Evolutionary conservation across 2,329 filamentous ascomycete genomes (phyloP).

Genomic region (Macrophomina phaseolina): DNA sequence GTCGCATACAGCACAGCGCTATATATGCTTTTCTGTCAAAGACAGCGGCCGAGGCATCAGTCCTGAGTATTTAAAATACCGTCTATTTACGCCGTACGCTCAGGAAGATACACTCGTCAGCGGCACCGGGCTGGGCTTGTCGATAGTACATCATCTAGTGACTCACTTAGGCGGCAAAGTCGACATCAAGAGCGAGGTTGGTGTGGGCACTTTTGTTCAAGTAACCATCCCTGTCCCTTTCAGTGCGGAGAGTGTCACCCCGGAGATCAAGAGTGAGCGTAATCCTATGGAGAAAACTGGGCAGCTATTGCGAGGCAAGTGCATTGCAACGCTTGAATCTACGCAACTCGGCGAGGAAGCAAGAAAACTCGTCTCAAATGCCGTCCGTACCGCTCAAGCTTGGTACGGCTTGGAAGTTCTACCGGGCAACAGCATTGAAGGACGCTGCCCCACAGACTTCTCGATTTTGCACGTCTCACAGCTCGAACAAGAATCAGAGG

Average conservation of each 20-base stretch:
- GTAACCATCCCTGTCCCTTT: conserved; percentile 41
- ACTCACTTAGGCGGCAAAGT: conserved; percentile 45
- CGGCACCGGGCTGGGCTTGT: conserved; percentile 46
- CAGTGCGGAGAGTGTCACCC: conserved; percentile 35
- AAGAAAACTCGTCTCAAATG: not conserved
- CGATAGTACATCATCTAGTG: conserved; percentile 46
- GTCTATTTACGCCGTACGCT: conserved; percentile 47
- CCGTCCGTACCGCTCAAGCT: not conserved
- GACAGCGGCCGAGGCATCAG: conserved; percentile 49
- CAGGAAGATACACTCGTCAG: conserved; percentile 46
- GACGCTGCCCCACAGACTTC: not conserved
- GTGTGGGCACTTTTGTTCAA: conserved; percentile 44
- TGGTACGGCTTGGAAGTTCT: not conserved
- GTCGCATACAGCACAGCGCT: not conserved
- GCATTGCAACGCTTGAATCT: not conserved
- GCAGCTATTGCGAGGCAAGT: conserved; percentile 13
- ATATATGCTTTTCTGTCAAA: conserved; percentile 36
- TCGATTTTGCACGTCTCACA: not conserved
- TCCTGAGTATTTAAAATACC: conserved; percentile 44
- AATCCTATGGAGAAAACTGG: conserved; percentile 27
- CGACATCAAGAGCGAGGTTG: conserved; percentile 43
- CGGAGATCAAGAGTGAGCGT: not conserved
- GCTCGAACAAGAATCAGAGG: not conserved
- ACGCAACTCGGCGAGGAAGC: not conserved
- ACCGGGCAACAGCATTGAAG: not conserved